phyloP scores from a whole-genome alignment of 2,329 filamentous ascomycete species.

The Trichoderma pleuroti region DNA sequence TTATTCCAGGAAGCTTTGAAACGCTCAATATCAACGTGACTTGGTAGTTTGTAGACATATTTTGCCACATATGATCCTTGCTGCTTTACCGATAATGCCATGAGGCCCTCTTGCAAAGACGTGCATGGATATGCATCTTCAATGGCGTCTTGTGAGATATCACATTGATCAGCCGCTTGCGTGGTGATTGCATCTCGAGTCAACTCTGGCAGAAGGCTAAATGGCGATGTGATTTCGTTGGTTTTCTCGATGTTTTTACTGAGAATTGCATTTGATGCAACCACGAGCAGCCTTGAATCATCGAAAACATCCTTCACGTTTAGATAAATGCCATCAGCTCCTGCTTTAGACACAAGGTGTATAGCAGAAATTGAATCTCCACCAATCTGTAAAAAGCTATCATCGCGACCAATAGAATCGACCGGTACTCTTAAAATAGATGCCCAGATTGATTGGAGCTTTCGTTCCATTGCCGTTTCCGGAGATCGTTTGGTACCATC shows the following conservation, averaged over 20 bases:
- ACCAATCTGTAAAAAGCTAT: slow-evolving; percentile 11
- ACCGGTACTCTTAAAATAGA: not conserved
- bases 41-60: not conserved
- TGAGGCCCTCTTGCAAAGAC: slow-evolving; percentile 20
- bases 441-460: slow-evolving; percentile 2
- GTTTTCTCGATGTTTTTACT: too few relatives aligned
- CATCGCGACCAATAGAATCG: slow-evolving; percentile 1
- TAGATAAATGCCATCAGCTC: not conserved
- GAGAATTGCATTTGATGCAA: not conserved
- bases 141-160: not conserved
- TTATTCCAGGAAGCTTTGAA: slow-evolving; percentile 20
- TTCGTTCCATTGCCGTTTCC: slow-evolving; percentile 1
- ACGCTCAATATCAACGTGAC: not conserved
- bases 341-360: not conserved
- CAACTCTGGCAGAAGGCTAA: not conserved
- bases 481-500: not conserved
- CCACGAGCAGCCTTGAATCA: slow-evolving; percentile 13
- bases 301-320: slow-evolving; percentile 20
- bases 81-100: slow-evolving; percentile 17
- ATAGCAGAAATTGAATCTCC: slow-evolving; percentile 13
- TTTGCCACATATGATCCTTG: slow-evolving; percentile 16
- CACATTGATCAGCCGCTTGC: not conserved
- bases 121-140: slow-evolving; percentile 21
- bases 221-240: not conserved
- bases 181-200: not conserved